phyloP scores from a whole-genome alignment of 352 stramenopile genomes.

The Phytopythium kandeliae region DNA sequence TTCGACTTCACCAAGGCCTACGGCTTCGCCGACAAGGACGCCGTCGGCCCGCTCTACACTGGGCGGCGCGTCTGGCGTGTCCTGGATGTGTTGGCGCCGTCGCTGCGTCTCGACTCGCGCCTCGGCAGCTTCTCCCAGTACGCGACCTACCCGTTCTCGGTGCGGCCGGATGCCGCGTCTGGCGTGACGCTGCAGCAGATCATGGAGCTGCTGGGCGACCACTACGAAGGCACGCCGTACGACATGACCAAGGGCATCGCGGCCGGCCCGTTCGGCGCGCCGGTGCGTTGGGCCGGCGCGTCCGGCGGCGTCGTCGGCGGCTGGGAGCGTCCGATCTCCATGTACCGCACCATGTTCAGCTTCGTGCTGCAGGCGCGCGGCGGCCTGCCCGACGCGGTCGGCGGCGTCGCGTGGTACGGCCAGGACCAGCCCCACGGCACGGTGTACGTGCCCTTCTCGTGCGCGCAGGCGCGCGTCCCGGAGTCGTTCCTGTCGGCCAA shows the following conservation, averaged over 20 bases:
- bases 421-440: constrained; percentile 59
- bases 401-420: constrained; percentile 61
- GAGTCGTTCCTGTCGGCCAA: constrained; percentile 55
- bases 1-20: constrained; percentile 79
- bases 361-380: constrained; percentile 65
- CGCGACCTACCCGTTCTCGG: constrained; percentile 85
- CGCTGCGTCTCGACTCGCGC: constrained; percentile 60
- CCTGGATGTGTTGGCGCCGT: constrained; percentile 75
- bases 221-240: constrained; percentile 90
- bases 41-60: constrained; percentile 60
- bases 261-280: constrained; percentile 87
- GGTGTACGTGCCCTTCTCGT: constrained; percentile 74
- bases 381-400: constrained; percentile 30
- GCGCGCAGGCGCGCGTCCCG: constrained; percentile 35
- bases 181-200: constrained; percentile 58
- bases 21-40: constrained; percentile 50
- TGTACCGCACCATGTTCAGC: constrained; percentile 85
- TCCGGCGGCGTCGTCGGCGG: constrained; percentile 44
- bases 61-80: constrained; percentile 88
- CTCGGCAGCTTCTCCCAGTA: constrained; percentile 63
- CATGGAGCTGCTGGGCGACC: constrained; percentile 82
- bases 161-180: constrained; percentile 50
- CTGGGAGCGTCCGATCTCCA: constrained; percentile 89
- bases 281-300: constrained; percentile 75
- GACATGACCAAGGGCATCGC: constrained; percentile 82